Base-by-base conservation (phyloP, 371 early-diverging fungal species). In the Mucor velutinosus region DNA sequence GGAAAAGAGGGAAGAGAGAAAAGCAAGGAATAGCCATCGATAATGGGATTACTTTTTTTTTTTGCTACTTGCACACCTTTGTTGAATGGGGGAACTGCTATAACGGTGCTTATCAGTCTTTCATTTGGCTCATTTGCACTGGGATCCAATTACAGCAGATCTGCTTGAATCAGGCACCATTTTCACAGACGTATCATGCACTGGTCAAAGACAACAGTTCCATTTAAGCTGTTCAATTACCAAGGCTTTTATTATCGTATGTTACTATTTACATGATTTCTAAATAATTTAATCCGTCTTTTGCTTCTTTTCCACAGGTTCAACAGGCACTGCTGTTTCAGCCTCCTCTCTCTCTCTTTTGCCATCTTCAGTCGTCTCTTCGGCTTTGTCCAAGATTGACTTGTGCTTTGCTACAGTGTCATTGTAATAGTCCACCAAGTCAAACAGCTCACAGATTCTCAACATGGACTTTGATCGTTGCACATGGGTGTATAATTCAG, bases 381-480 rank as follows among this genome's bases (percentile, higher is more conserved):
- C 58, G 6, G 57, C 60, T 10, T 64, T 65, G 23, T 64, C 71
- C 29, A 45, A 25, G 30, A 72, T 61, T n/a, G 70, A 60, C 37
- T 71, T 61, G 12, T 85, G 80, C 14, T 77, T 66, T 0, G 60
- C 66, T 29, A 73, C 51, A 7, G 71, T 64, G 35, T 73, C 60
- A 14, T 85, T 70, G 51, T 80, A 77, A 55, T 77, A 78, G 0
- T 78, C 79, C 45, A 58, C 77, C 51, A 87, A 60, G 10, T 74
- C 83, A 62, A 78, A 85, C 27, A 77, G 43, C 23, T 76, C 77
- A 62, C 83, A 30, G 1, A 41, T 29, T 64, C 71, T 67, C 76
- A 83, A 78, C 83, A 88, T 81, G n/a, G 79, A 76, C 70, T 88
- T 92, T 29, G 88, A 69, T 14, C 75, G 71, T 23, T 80, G 80